Base-by-base conservation (phyloP, 2,329 filamentous ascomycete genomes). In the Apiospora saccharicola region DNA sequence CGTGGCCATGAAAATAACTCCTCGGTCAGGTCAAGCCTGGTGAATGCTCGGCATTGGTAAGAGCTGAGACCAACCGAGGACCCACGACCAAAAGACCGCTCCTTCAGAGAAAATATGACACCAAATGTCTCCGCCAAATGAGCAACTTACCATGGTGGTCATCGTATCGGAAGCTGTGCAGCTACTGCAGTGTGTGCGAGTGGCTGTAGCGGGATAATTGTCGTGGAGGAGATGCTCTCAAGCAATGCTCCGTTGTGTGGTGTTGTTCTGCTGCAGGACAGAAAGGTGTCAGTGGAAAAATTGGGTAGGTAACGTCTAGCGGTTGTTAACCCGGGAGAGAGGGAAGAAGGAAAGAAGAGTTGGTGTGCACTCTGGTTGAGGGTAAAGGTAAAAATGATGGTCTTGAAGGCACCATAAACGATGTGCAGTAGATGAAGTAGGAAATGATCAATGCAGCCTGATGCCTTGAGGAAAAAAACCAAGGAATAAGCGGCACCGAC, bases 131-230 rank as follows among this genome's bases (percentile, higher is more conserved):
- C 30, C 34, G 19, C 12, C 13, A 64, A 41, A 14, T 16, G 30
- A 64, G 3, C 2, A 30, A 79, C 79, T 51, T 78, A 81, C 80
- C 80, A 81, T 81, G n/a, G 80, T 81, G 70, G 80, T 81, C 80
- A 81, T 81, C 67, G 70, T 80, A 76, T 64, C 57, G 34, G 57
- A 64, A 64, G 57, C 57, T 64, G 57, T 64, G 57, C 57, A 64
- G 57, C 57, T 64, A 73, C 71, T 73, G 71, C 72, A 71, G 69
- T 61, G 70, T 43, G 41, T 43, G 61, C 72, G 73, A 75, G 78
- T 77, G 75, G 67, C 69, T 71, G 61, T 72, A 70, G 57, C 57
- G 57, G 57, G 34, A 53, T 37, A 64, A 67, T 43, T 57, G 44
- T 41, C 57, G 34, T 24, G 7, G 57, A 13, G 57, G 57, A 64